These are phyloP conservation scores for Penicillium capsulatum DNA, from an alignment of 2,329 filamentous ascomycete genomes.

Conservation along the genomic window DNA sequence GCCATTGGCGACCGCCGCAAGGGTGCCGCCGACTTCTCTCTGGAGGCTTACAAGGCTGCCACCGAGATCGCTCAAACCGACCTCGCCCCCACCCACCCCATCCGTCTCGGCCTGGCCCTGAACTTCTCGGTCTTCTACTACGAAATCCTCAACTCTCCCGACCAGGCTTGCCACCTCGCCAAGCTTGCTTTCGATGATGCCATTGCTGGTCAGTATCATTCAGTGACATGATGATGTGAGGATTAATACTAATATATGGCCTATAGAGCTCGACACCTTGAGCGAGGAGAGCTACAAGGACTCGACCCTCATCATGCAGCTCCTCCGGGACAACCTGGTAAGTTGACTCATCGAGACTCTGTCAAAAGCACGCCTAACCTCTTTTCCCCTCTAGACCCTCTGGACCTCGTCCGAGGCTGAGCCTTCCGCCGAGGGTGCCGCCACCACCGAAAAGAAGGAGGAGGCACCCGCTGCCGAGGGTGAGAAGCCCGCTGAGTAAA, in stretches of 20 bases:
- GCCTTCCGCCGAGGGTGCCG: constrained; percentile 57
- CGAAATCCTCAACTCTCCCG: constrained; percentile 97
- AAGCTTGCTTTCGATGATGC: constrained; percentile 96
- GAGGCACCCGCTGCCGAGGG: constrained; percentile 40
- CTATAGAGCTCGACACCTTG: constrained; percentile 82
- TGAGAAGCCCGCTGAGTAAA: constrained; percentile 46
- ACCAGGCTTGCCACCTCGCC: constrained; percentile 95
- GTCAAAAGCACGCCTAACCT: constrained; percentile 16
- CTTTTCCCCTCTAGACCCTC: constrained; percentile 65
- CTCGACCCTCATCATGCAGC: constrained; percentile 97
- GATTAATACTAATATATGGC: not conserved
- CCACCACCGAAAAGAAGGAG: constrained; percentile 40
- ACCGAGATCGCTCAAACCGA: constrained; percentile 87
- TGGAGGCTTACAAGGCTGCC: constrained; percentile 94
- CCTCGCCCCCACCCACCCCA: constrained; percentile 86
- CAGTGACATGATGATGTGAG: not conserved
- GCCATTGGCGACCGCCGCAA: constrained; percentile 92
- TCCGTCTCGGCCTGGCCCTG: constrained; percentile 83
- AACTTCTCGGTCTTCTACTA: constrained; percentile 99
- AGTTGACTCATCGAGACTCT: constrained; percentile 26
- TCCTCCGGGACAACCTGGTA: constrained; percentile 94
- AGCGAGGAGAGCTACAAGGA: constrained; percentile 99
- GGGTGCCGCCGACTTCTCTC: constrained; percentile 86
- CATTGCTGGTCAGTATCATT: constrained; percentile 67
- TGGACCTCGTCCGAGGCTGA: constrained; percentile 99